phyloP scores from a whole-genome alignment of 371 early-diverging fungal species.

The Mortierella sp. region DNA sequence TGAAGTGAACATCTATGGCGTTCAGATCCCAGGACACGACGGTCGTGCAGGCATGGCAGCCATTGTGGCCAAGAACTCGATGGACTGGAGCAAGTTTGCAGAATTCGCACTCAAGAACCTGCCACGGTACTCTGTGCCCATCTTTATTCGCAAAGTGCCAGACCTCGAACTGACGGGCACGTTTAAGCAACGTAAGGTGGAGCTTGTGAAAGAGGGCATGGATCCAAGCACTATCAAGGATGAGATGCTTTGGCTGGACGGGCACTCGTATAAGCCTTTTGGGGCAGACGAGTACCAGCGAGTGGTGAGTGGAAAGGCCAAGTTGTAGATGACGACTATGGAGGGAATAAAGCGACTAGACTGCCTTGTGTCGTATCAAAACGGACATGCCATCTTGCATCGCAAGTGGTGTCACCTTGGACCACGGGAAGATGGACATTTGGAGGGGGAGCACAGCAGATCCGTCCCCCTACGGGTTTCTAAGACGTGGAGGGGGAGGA shows the following conservation, averaged over 20 bases:
- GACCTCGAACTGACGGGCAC: conserved; percentile 65
- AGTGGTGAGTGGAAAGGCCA: conserved; percentile 35
- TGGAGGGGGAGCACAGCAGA: too few species aligned
- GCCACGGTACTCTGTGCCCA: conserved; percentile 71
- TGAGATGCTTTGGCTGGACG: conserved; percentile 61
- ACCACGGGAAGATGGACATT: too few species aligned
- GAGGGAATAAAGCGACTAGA: neutral
- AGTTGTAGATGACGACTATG: conserved; percentile 7
- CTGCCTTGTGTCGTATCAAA: too few species aligned
- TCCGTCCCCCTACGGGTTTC: too few species aligned
- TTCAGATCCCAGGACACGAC: conserved; percentile 63
- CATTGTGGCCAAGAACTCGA: conserved; percentile 52
- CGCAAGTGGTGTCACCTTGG: too few species aligned
- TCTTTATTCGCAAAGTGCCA: conserved; percentile 64
- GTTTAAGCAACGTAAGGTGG: conserved; percentile 66
- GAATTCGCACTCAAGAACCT: conserved; percentile 56
- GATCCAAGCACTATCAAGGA: conserved; percentile 43
- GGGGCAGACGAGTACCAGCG: conserved; percentile 28
- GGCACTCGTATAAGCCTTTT: conserved; percentile 61
- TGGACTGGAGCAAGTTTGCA: conserved; percentile 48
- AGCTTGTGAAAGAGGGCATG: conserved; percentile 61
- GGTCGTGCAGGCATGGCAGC: conserved; percentile 86
- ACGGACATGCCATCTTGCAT: too few species aligned
- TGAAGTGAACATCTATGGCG: conserved; percentile 75
- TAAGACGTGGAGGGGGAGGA: too few species aligned